phyloP scores from a whole-genome alignment of 106 monocot species.

The Dioscorea dumetorum region DNA sequence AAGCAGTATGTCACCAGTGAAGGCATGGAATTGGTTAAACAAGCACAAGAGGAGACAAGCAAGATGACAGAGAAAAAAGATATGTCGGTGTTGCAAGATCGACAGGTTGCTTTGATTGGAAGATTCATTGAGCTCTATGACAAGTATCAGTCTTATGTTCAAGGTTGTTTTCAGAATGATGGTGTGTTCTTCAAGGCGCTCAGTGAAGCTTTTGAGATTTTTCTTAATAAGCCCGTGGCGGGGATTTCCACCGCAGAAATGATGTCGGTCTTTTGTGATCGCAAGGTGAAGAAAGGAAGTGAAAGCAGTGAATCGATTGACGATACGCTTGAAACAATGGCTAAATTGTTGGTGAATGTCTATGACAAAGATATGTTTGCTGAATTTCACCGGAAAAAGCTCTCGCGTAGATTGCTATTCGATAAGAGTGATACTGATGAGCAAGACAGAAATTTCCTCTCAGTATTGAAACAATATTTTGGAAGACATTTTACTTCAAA shows the following conservation, averaged over 20 bases:
- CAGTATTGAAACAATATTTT: slow-evolving; percentile 62
- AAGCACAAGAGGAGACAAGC: slow-evolving; percentile 70
- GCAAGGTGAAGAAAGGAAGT: slow-evolving; percentile 28
- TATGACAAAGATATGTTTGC: slow-evolving; percentile 41
- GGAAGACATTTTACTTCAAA: slow-evolving; percentile 76
- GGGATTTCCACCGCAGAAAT: slow-evolving; percentile 40
- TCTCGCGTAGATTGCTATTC: slow-evolving; percentile 53
- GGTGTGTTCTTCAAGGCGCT: slow-evolving; percentile 67
- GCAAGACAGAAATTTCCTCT: slow-evolving; percentile 57
- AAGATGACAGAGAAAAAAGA: slow-evolving; percentile 35
- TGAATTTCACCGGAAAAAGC: slow-evolving; percentile 50
- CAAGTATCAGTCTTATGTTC: slow-evolving; percentile 57
- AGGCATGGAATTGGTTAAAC: slow-evolving; percentile 62
- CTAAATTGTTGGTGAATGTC: slow-evolving; percentile 32
- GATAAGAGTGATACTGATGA: slow-evolving; percentile 58
- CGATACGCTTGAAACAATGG: slow-evolving; percentile 38
- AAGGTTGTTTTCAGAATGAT: slow-evolving; percentile 63
- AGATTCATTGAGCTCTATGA: slow-evolving; percentile 75
- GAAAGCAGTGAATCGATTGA: slow-evolving; percentile 30
- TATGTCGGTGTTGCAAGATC: background rate
- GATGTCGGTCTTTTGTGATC: slow-evolving; percentile 31
- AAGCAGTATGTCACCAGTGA: slow-evolving; percentile 71
- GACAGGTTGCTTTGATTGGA: slow-evolving; percentile 45
- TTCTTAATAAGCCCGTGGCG: slow-evolving; percentile 42
- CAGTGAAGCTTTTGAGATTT: slow-evolving; percentile 75